phyloP scores from a whole-genome alignment of 352 stramenopile genomes.

The Albugo candida region DNA sequence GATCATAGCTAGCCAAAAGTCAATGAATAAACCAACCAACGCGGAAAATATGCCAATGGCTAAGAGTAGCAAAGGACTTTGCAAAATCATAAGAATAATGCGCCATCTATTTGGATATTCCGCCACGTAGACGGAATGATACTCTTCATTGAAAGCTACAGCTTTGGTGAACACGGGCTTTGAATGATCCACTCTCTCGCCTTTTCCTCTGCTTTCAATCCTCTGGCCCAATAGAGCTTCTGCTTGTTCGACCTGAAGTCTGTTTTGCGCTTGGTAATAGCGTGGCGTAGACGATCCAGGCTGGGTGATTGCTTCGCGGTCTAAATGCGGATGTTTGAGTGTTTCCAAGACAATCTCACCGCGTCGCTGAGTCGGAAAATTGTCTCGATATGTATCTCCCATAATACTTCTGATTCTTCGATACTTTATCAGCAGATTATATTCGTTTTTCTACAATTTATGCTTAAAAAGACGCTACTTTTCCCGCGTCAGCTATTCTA shows the following conservation, averaged over 20 bases:
- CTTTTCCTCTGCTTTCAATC: conserved; percentile 1
- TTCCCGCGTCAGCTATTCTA: too few species aligned
- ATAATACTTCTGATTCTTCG: too few species aligned
- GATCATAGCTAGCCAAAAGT: conserved; percentile 45
- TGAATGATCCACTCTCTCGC: not conserved
- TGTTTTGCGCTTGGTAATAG: not conserved
- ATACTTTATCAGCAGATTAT: too few species aligned
- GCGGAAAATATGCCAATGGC: conserved; percentile 47
- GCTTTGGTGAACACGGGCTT: conserved; percentile 19
- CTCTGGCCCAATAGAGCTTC: not conserved
- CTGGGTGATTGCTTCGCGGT: conserved; percentile 1
- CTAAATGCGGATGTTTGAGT: too few species aligned
- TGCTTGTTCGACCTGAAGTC: not conserved
- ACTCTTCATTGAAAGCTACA: conserved; percentile 37
- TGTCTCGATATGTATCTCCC: too few species aligned
- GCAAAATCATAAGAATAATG: conserved; percentile 41
- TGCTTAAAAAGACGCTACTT: too few species aligned
- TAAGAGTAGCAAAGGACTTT: conserved; percentile 48
- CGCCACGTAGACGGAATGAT: conserved; percentile 63
- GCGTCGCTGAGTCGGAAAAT: too few species aligned
- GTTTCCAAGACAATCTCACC: too few species aligned
- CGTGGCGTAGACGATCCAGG: conserved; percentile 7
- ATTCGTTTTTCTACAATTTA: too few species aligned
- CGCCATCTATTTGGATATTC: conserved; percentile 29
- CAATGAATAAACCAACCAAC: conserved; percentile 33